Conservation (phyloP, 78 protist genomes). For the Monosiga brevicollis region DNA sequence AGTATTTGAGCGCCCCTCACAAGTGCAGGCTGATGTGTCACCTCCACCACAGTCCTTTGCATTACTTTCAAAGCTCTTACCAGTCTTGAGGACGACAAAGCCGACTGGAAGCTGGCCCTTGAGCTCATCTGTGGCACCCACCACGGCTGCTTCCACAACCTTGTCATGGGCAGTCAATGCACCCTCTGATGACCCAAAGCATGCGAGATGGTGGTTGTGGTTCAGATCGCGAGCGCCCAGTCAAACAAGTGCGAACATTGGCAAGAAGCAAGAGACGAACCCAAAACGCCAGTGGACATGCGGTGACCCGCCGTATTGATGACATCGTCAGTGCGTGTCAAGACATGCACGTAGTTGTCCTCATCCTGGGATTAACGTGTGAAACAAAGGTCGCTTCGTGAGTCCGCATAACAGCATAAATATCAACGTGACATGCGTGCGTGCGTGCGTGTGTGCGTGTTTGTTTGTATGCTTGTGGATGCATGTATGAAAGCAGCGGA, state of each 20-base stretch:
- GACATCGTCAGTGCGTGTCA: conserved; percentile 76
- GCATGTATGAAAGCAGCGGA: too few relatives aligned
- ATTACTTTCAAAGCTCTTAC: too few relatives aligned
- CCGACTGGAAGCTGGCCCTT: conserved; percentile 74
- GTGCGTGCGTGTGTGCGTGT: too few relatives aligned
- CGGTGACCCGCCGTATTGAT: conserved; percentile 83
- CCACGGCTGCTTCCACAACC: conserved; percentile 69
- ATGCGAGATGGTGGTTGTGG: neutral
- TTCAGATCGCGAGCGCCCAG: neutral
- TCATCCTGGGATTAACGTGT: too few relatives aligned
- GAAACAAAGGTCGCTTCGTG: too few relatives aligned
- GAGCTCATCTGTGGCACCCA: conserved; percentile 57
- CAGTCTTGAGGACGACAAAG: conserved; percentile 1
- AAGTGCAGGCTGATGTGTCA: too few relatives aligned
- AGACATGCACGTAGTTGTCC: conserved; percentile 45
- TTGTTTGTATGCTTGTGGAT: too few relatives aligned
- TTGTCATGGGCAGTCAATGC: conserved; percentile 18
- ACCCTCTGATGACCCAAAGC: too few relatives aligned
- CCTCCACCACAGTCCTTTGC: neutral
- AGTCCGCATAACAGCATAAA: too few relatives aligned
- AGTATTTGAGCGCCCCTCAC: too few relatives aligned
- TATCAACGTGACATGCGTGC: too few relatives aligned
- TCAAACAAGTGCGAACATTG: neutral
- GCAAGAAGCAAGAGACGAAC: conserved; percentile 29
- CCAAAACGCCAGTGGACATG: conserved; percentile 66